Base-by-base conservation (phyloP, 371 early-diverging fungal species). In the Syncephalastrum monosporum region DNA sequence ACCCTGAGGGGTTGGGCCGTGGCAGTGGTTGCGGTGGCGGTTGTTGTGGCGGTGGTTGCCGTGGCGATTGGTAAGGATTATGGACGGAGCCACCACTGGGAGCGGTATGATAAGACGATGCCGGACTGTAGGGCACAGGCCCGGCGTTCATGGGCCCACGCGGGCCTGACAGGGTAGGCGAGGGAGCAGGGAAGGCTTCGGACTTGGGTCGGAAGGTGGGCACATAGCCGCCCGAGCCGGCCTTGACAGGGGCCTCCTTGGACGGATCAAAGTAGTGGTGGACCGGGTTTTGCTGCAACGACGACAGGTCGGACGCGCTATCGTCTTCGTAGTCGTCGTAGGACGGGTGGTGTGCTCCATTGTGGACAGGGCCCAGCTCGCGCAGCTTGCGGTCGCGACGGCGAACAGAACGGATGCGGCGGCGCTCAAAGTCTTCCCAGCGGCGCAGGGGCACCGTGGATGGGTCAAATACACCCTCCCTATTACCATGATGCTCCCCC, bases 401-500 rank as follows among this genome's bases (percentile, higher is more conserved):
- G 56, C 73, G 75, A 15, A 65, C 65, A 29, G 69, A 68, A 2
- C 67, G 56, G 19, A 62, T 47, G 23, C 62, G 63, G 42, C 58
- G 52, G 16, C 63, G 63, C 50, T 67, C 67, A 41, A 62, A 62
- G 25, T 67, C 62, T 19, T 67, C 67, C 67, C 91, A 91, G n/a
- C 88, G 85, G 64, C 81, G 76, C 65, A 87, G 67, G 4, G 86
- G 84, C 10, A 91, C 85, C 43, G 68, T 70, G 42, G 64, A 59
- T 14, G 71, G 69, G 56, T 68, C 63, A 61, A 72, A 53, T 7
- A 56, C 66, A 50, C 63, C 63, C 38, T 81, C 85, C n/a, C 81
- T 77, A 25, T 79, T 74, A 33, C 84, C 86, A 57, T 89, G 90
- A 52, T 83, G 84, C 24, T 87, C 90, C 43, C 82, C 88, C 62